Percentiles rank a stretch among this genome's conserved stretches.
phyloP scores from a whole-genome alignment of 768 basidiomycete genomes.

The Rhodotorula sphaerocarpa region DNA sequence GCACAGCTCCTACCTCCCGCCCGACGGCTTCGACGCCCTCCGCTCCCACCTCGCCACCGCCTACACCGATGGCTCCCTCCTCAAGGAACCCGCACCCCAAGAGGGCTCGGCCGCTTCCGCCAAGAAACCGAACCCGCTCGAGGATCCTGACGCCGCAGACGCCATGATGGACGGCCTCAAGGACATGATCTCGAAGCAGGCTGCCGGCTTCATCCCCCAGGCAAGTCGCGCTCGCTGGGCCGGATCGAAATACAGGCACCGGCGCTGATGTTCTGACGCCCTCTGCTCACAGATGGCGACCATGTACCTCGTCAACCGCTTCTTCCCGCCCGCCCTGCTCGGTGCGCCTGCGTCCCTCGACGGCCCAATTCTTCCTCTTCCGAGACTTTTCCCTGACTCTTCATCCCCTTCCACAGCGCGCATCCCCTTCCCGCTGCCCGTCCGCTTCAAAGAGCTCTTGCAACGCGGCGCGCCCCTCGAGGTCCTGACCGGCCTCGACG shows the following conservation, averaged over 20 bases:
- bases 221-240: no score
- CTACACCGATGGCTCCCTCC: conserved; percentile 57
- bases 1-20: conserved; percentile 37
- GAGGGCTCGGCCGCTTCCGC: conserved; percentile 40
- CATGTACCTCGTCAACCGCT: conserved; percentile 99
- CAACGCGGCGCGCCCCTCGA: conserved; percentile 90
- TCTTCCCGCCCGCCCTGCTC: conserved; percentile 96
- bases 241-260: no score
- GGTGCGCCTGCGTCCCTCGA: conserved; percentile 51
- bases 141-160: conserved; percentile 18
- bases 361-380: conserved; percentile 7
- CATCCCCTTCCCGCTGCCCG: conserved; percentile 88
- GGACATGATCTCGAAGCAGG: conserved; percentile 97
- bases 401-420: conserved; percentile 75
- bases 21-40: conserved; percentile 42
- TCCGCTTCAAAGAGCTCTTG: conserved; percentile 96
- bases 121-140: conserved; percentile 44
- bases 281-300: conserved; percentile 68
- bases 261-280: background rate
- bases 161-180: conserved; percentile 84
- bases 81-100: conserved; percentile 68
- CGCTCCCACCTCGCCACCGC: conserved; percentile 39
- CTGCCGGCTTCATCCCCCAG: conserved; percentile 90
- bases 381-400: no score
- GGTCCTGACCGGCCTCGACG: conserved; percentile 83